These are phyloP conservation scores for Vitis rupestris DNA, from an alignment of 164 flowering plant genomes.

Conservation along the genomic window DNA sequence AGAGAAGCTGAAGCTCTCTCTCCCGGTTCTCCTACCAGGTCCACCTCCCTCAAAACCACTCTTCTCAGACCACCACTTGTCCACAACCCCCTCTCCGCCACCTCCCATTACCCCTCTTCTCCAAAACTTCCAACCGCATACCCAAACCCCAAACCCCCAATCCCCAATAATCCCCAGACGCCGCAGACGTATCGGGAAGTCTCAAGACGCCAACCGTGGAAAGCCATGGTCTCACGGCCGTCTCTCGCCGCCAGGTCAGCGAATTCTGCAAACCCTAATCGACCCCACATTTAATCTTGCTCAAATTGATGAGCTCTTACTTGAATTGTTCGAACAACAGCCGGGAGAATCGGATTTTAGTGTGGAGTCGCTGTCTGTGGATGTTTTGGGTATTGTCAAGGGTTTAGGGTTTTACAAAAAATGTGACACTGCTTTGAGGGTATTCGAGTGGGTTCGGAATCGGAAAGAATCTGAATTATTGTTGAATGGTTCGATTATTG, in stretches of 20 bases:
- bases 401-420: conserved; percentile 65
- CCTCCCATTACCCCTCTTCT: conserved; percentile 9
- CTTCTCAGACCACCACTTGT: conserved; percentile 30
- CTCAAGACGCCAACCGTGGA: conserved; percentile 65
- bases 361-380: conserved; percentile 28
- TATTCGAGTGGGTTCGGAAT: conserved; percentile 60
- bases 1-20: conserved; percentile 69
- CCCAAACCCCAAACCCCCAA: conserved; percentile 12
- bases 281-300: conserved; percentile 33
- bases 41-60: conserved; percentile 30
- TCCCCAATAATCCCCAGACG: conserved; percentile 15
- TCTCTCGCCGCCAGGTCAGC: conserved; percentile 60
- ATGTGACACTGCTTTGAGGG: conserved; percentile 52
- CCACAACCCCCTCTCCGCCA: conserved; percentile 14
- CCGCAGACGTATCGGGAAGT: conserved; percentile 55
- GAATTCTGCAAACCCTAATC: conserved; percentile 42
- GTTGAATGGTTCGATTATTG: conserved; percentile 44
- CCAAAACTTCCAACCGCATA: conserved; percentile 5
- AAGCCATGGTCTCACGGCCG: conserved; percentile 65
- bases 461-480: conserved; percentile 29
- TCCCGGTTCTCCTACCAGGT: conserved; percentile 40
- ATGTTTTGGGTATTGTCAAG: conserved; percentile 62
- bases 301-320: conserved; percentile 28
- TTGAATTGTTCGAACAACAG: conserved; percentile 18
- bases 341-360: conserved; percentile 11